A percentile compares a stretch with the other conserved stretches of the same genome.
phyloP scores from a whole-genome alignment of 495 filamentous ascomycete species.

The Trichoderma virens region DNA sequence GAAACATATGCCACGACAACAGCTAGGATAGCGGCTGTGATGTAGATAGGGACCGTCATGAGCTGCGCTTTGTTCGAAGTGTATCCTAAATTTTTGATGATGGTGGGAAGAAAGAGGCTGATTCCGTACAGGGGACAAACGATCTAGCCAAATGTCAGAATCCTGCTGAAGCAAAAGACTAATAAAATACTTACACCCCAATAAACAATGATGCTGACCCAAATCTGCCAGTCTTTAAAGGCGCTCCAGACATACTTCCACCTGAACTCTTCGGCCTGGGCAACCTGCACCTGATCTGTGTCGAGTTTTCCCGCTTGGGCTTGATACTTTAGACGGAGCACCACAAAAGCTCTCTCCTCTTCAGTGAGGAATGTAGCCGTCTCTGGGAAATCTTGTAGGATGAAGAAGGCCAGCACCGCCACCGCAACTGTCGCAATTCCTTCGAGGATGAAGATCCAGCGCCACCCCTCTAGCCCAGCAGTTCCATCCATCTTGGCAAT shows the following conservation, averaged over 20 bases:
- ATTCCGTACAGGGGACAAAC: constrained; percentile 64
- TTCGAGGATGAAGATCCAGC: constrained; percentile 70
- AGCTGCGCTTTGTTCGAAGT: constrained; percentile 57
- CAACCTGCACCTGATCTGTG: constrained; percentile 44
- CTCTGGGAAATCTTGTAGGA: constrained; percentile 60
- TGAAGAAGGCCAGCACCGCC: constrained; percentile 50
- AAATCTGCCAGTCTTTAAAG: constrained; percentile 71
- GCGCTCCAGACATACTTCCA: constrained; percentile 55
- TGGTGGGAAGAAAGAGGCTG: constrained; percentile 62
- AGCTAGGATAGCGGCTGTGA: constrained; percentile 54
- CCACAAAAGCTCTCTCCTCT: constrained; percentile 58
- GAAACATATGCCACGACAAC: constrained; percentile 50
- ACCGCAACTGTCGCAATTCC: constrained; percentile 56
- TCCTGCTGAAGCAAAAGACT: neutral
- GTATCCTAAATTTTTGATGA: constrained; percentile 50
- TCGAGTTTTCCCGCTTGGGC: constrained; percentile 47
- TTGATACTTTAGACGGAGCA: constrained; percentile 49
- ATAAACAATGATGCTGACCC: constrained; percentile 52
- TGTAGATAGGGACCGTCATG: constrained; percentile 68
- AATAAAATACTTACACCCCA: constrained; percentile 34
- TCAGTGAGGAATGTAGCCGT: constrained; percentile 53
- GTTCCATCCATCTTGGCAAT: constrained; percentile 65
- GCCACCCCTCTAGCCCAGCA: constrained; percentile 58
- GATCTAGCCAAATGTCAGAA: constrained; percentile 28
- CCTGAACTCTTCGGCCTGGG: constrained; percentile 52